Evolutionary conservation across 164 flowering plant species (phyloP).

Genomic region (Sextonia rubra): DNA sequence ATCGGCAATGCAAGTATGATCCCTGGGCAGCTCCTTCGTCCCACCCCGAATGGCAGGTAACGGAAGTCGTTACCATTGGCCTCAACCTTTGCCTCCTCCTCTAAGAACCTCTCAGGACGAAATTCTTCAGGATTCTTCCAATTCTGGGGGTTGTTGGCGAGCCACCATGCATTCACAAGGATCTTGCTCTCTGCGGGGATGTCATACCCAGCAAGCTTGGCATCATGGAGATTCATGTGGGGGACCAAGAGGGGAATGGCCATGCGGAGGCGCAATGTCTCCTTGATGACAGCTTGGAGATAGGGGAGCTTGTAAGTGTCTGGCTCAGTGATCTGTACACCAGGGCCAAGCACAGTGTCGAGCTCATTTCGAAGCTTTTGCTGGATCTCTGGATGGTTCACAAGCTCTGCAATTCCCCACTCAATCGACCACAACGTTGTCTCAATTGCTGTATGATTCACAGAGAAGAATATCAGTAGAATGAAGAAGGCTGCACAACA

Average conservation of each 20-base stretch:
- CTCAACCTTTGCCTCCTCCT: conserved; percentile 80
- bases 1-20: conserved; percentile 85
- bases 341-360: conserved; percentile 57
- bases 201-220: conserved; percentile 74
- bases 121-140: conserved; percentile 85
- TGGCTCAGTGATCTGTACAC: conserved; percentile 66
- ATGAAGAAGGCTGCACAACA: background rate
- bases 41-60: conserved; percentile 82
- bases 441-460: conserved; percentile 60
- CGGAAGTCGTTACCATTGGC: conserved; percentile 85
- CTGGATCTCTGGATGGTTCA: conserved; percentile 83
- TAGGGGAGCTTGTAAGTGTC: conserved; percentile 70
- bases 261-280: conserved; percentile 79
- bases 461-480: background rate
- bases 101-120: conserved; percentile 80
- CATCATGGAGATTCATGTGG: conserved; percentile 90
- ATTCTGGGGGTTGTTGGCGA: conserved; percentile 69
- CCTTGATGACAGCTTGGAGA: conserved; percentile 84
- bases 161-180: conserved; percentile 91
- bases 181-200: conserved; percentile 92
- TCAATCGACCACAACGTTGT: conserved; percentile 89
- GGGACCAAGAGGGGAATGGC: conserved; percentile 93
- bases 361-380: conserved; percentile 59
- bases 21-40: conserved; percentile 91
- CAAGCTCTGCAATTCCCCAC: conserved; percentile 91